These are phyloP conservation scores for Zizania palustris DNA, from an alignment of 202 grass and related monocot species.

Conservation along the genomic window DNA sequence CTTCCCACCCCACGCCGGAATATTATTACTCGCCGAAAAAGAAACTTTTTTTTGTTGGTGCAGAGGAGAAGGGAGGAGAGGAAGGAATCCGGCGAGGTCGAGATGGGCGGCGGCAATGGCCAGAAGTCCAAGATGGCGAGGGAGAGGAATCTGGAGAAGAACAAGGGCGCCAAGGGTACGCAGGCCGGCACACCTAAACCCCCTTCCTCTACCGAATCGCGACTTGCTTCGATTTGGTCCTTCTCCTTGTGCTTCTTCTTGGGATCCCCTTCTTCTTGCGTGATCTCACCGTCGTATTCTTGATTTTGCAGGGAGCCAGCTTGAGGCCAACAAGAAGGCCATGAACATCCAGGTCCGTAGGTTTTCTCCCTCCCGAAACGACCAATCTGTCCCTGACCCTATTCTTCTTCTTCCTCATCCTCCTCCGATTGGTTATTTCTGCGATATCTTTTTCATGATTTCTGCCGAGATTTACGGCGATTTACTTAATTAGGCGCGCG, in stretches of 20 bases:
- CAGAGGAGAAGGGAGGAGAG: neutral
- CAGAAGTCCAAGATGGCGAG: constrained; percentile 89
- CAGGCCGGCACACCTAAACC: too few species aligned
- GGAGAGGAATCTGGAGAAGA: constrained; percentile 89
- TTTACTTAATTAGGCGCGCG: neutral
- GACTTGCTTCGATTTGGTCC: constrained; percentile 24
- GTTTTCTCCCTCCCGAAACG: neutral
- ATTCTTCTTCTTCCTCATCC: neutral
- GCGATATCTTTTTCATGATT: neutral
- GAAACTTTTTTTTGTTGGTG: neutral
- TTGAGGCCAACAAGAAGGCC: constrained; percentile 92
- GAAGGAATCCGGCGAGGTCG: neutral
- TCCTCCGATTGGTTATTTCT: neutral
- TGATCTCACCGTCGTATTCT: constrained; percentile 13
- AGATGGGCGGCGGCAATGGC: constrained; percentile 82
- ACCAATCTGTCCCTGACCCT: neutral
- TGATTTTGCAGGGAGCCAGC: constrained; percentile 65
- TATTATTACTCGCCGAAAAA: too few species aligned
- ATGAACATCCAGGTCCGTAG: constrained; percentile 84
- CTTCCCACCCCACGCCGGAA: neutral
- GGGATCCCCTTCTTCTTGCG: neutral
- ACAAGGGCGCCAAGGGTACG: constrained; percentile 64
- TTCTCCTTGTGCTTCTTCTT: neutral
- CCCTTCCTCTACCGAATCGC: neutral
- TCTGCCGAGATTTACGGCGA: neutral